A percentile compares a stretch with the other conserved stretches of the same genome.
Evolutionary conservation across 108 stramenopile genomes (phyloP).

Genomic region (Skeletonema menzelii): DNA sequence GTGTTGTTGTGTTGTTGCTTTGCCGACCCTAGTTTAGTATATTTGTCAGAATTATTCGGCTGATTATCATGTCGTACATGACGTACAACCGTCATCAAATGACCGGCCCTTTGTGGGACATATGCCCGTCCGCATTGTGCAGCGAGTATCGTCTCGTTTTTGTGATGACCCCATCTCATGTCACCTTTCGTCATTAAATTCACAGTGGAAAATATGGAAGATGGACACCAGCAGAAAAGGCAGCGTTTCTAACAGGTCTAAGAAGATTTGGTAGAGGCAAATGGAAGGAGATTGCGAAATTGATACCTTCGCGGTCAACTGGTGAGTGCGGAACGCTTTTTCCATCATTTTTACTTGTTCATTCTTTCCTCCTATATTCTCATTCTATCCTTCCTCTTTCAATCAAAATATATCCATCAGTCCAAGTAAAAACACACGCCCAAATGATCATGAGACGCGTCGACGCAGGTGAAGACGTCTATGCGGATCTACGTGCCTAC

Average conservation of each 20-base stretch:
- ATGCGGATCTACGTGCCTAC: slow-evolving; percentile 16
- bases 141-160: background rate
- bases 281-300: slow-evolving; percentile 44
- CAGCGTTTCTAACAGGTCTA: slow-evolving; percentile 8
- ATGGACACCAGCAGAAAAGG: slow-evolving; percentile 1
- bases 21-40: no score
- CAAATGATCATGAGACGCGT: slow-evolving; percentile 54
- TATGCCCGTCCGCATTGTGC: no score
- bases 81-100: no score
- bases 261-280: slow-evolving; percentile 28
- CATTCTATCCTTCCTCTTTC: background rate
- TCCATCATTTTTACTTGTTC: background rate
- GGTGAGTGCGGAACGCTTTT: slow-evolving; percentile 1
- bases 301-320: slow-evolving; percentile 40
- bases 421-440: slow-evolving; percentile 47
- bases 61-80: no score
- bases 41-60: no score
- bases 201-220: slow-evolving; percentile 1
- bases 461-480: slow-evolving; percentile 48
- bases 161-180: background rate
- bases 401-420: background rate
- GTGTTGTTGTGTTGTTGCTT: background rate
- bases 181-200: background rate
- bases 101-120: no score
- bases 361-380: background rate